phyloP scores from a whole-genome alignment of 345 rosid species.

The Alliaria petiolata region DNA sequence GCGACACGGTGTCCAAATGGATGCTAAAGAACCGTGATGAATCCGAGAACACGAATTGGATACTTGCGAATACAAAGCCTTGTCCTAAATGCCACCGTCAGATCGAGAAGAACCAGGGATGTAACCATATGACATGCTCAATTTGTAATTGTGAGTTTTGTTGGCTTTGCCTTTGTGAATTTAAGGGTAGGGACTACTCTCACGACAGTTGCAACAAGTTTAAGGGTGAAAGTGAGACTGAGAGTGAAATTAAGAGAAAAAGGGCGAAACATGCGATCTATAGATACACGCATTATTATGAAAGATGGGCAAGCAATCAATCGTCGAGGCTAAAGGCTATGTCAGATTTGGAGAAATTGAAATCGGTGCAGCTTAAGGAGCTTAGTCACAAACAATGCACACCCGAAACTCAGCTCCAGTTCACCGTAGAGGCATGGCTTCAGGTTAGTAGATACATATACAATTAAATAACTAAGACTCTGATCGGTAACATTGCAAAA shows the following conservation, averaged over 20 bases:
- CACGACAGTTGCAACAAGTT: background rate
- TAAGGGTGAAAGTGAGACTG: slow-evolving; percentile 27
- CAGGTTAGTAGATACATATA: slow-evolving; percentile 41
- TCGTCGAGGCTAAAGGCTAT: slow-evolving; percentile 11
- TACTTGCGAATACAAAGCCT: slow-evolving; percentile 28
- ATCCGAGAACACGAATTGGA: slow-evolving; percentile 27
- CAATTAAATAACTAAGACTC: background rate
- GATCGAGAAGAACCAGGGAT: slow-evolving; percentile 29
- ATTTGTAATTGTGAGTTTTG: slow-evolving; percentile 5
- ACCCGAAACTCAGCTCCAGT: slow-evolving; percentile 66
- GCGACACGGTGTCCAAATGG: slow-evolving; percentile 23
- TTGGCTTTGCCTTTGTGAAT: slow-evolving; percentile 15
- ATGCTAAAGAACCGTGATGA: background rate
- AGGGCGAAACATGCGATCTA: background rate
- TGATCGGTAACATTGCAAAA: background rate
- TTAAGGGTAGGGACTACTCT: rapidly evolving
- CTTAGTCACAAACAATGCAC: slow-evolving; percentile 52
- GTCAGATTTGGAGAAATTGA: slow-evolving; percentile 4
- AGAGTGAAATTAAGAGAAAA: background rate
- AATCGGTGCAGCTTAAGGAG: slow-evolving; percentile 37
- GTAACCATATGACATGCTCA: slow-evolving; percentile 25
- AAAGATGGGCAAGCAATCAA: slow-evolving; percentile 22
- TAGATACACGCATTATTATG: slow-evolving; percentile 21
- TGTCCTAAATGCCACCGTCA: slow-evolving; percentile 30
- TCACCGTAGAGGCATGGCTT: slow-evolving; percentile 78